A percentile compares a stretch with the other conserved stretches of the same genome.
Evolutionary conservation across 768 basidiomycete genomes (phyloP).

Genomic region (Holtermannia corniformis): DNA sequence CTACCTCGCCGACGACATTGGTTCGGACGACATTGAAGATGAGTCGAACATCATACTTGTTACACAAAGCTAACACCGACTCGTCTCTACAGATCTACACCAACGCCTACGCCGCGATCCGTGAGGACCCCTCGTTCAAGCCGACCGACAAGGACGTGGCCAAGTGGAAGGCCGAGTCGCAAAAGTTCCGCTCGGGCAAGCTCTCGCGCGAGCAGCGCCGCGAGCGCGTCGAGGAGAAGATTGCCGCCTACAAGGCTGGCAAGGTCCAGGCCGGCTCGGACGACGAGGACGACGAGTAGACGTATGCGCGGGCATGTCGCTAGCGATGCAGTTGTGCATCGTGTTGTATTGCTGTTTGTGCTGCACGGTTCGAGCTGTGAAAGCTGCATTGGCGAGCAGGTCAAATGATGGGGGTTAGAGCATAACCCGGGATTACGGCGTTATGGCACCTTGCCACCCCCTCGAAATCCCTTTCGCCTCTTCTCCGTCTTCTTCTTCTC

Average conservation of each 20-base stretch:
- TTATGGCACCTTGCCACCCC: too few species aligned
- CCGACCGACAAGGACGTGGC: constrained; percentile 78
- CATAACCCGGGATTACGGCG: too few species aligned
- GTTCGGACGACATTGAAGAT: constrained; percentile 89
- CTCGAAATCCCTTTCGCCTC: too few species aligned
- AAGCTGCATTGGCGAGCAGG: too few species aligned
- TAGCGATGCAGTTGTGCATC: too few species aligned
- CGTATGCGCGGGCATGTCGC: too few species aligned
- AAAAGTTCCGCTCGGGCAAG: constrained; percentile 59
- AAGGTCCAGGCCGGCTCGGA: constrained; percentile 23
- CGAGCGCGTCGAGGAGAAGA: constrained; percentile 73
- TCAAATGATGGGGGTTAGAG: too few species aligned
- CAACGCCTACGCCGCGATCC: constrained; percentile 87
- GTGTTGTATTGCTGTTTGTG: too few species aligned
- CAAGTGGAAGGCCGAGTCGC: constrained; percentile 72
- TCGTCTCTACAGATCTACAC: constrained; percentile 83
- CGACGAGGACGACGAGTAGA: constrained; percentile 31
- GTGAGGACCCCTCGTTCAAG: constrained; percentile 85
- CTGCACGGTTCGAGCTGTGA: too few species aligned
- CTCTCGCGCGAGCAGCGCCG: constrained; percentile 70
- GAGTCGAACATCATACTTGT: background rate
- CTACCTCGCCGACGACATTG: constrained; percentile 90
- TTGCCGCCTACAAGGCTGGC: constrained; percentile 74
- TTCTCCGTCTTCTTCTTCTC: too few species aligned
- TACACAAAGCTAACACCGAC: background rate